Percentiles rank a stretch among this genome's conserved stretches.
These are phyloP conservation scores for Phytophthora europaea DNA, from an alignment of 352 stramenopile genomes.

Conservation along the genomic window DNA sequence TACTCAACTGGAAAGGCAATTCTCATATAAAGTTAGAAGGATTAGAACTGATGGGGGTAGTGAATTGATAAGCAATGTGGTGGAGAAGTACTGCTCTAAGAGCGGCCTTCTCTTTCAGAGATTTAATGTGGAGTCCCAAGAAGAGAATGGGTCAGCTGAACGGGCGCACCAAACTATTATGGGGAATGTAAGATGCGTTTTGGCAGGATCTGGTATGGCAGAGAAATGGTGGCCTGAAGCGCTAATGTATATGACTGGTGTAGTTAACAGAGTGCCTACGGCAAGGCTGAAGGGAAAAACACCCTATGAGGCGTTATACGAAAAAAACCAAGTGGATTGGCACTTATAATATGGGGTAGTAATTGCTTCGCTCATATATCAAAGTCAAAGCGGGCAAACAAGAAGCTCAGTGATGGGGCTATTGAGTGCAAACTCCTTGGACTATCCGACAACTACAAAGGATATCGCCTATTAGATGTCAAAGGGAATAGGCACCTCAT, in stretches of 20 bases:
- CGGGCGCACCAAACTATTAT: slow-evolving; percentile 17
- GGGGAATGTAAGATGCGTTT: slow-evolving; percentile 5
- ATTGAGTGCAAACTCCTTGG: neutral
- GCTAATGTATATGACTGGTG: slow-evolving; percentile 2
- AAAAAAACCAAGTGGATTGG: neutral
- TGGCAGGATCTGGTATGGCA: slow-evolving; percentile 7
- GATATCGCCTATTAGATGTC: slow-evolving; percentile 1
- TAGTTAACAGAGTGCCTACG: slow-evolving; percentile 13
- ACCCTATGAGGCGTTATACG: slow-evolving; percentile 11
- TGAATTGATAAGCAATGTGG: slow-evolving; percentile 2
- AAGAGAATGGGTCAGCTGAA: slow-evolving; percentile 3
- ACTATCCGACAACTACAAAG: neutral
- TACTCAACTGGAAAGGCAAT: neutral
- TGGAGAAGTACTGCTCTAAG: neutral
- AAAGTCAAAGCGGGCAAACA: neutral
- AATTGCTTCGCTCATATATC: neutral
- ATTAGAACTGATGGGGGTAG: slow-evolving; percentile 10
- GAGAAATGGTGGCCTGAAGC: slow-evolving; percentile 17
- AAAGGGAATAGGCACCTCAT: slow-evolving; percentile 17
- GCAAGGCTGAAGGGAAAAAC: slow-evolving; percentile 16
- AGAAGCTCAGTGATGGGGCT: neutral
- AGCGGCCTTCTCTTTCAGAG: neutral
- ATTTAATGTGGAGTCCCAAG: neutral
- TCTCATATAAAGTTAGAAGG: neutral
- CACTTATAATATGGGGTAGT: neutral